Evolutionary conservation across 129 eudicot genomes (phyloP), one percentile per base, ranked within the genome.

Genomic region (Cynara cardunculus): DNA sequence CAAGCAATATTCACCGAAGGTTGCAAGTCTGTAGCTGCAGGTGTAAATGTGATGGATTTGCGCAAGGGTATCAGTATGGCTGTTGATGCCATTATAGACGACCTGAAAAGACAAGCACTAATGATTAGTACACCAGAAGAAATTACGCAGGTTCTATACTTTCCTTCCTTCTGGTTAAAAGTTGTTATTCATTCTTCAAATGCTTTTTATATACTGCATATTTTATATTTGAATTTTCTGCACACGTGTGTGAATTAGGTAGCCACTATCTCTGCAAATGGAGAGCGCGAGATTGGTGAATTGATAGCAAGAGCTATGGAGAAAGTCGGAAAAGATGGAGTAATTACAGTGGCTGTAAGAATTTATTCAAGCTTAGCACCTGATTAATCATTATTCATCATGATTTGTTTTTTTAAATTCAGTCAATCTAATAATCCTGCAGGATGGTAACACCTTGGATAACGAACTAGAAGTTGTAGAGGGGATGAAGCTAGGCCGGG

Each of bases 321-420:
- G 84, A 95, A 92, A 92, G 97, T 95, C 67, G 99, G 99, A 69
- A 95, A 95, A 88, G 93, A 92, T 78, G 97, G 99, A 69, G 93
- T 95, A 69, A 95, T 95, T 37, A 92, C 97, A 78, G 90, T 95
- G 81, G 85, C 91, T 71, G 99, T 95, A 74, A 90, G 97, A 39
- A 70, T 56, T 19, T 75, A 32, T 31, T 39, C n/a, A 9, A 32
- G 2, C 59, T 72, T 77, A 9, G n/a, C 53, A 3, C 64, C 66
- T 75, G 21, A 28, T 71, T 18, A 37, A 1, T 53, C 25, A 39
- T 26, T 11, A 7, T 25, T n/a, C 21, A 27, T 34, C 7, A 5
- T 7, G 74, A 26, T 18, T 25, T 31, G 10, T 34, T 39, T 34
- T 53, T 14, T 49, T n/a, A 68, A 44, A 16, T 7, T 5, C 41